Conservation (phyloP, 1,284 basidiomycete species). For the Ceratobasidium sp. region DNA sequence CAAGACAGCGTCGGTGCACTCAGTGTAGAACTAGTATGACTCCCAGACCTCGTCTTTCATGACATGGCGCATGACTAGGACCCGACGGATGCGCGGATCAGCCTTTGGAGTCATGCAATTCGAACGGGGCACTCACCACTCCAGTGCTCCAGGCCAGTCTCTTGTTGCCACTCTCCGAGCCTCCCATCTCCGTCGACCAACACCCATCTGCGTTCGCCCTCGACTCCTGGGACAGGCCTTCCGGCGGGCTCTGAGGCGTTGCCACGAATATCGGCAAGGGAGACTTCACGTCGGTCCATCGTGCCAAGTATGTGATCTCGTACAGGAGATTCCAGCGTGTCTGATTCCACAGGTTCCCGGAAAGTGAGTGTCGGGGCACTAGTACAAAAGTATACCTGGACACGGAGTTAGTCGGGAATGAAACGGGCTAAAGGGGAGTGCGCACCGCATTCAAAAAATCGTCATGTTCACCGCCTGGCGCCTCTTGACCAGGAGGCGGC, state of each 20-base stretch:
- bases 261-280: constrained; percentile 61
- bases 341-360: constrained; percentile 64
- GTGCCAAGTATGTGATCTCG: constrained; percentile 63
- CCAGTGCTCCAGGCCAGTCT: constrained; percentile 77
- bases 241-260: constrained; percentile 48
- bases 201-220: constrained; percentile 60
- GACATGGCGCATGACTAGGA: constrained; percentile 56
- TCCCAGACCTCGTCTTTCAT: constrained; percentile 49
- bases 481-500: constrained; percentile 49
- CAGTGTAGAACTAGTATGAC: constrained; percentile 43
- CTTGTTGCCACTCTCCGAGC: constrained; percentile 69
- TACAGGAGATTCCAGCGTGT: constrained; percentile 74
- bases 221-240: constrained; percentile 50
- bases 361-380: constrained; percentile 71
- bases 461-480: constrained; percentile 59
- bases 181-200: constrained; percentile 70
- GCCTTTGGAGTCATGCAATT: constrained; percentile 16
- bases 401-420: constrained; percentile 6
- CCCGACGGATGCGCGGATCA: background rate
- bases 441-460: constrained; percentile 81
- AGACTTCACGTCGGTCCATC: constrained; percentile 64
- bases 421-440: constrained; percentile 39
- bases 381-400: constrained; percentile 82
- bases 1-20: background rate
- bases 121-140: constrained; percentile 62